phyloP scores from a whole-genome alignment of 2,329 filamentous ascomycete species.

The Botrytis elliptica region DNA sequence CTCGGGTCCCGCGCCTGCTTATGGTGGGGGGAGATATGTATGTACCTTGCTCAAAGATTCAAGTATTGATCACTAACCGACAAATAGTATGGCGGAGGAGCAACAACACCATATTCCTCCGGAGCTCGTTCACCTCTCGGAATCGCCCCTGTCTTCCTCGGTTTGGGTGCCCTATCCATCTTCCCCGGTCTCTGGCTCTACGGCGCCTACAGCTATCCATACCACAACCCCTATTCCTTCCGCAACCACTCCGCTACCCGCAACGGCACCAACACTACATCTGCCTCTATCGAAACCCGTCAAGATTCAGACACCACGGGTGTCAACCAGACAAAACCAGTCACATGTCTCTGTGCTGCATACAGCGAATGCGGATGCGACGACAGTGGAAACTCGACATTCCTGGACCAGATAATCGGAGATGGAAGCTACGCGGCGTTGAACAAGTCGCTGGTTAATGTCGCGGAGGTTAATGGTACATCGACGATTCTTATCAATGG shows the following conservation, averaged over 20 bases:
- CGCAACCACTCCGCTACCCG: conserved; percentile 44
- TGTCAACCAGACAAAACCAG: conserved; percentile 57
- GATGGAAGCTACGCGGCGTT: conserved; percentile 59
- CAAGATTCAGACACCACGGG: conserved; percentile 29
- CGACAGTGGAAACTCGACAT: conserved; percentile 59
- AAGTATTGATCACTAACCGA: neutral
- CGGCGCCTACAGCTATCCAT: conserved; percentile 60
- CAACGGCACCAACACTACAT: conserved; percentile 38
- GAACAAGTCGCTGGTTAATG: conserved; percentile 61
- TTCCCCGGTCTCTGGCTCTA: conserved; percentile 61
- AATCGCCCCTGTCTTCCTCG: conserved; percentile 53
- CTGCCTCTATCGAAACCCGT: conserved; percentile 42
- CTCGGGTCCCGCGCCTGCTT: conserved; percentile 55
- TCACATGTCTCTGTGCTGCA: conserved; percentile 59
- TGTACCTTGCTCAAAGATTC: neutral
- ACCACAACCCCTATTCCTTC: conserved; percentile 56
- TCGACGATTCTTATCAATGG: conserved; percentile 70
- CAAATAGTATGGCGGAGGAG: conserved; percentile 61
- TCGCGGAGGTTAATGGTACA: conserved; percentile 63
- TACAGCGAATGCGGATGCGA: conserved; percentile 65
- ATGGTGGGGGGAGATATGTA: conserved; percentile 57
- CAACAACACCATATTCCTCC: conserved; percentile 57
- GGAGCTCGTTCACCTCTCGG: conserved; percentile 50
- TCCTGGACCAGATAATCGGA: conserved; percentile 62
- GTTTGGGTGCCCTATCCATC: conserved; percentile 47